phyloP scores from a whole-genome alignment of 208 protist species.

The Acanthamoeba castellanii region DNA sequence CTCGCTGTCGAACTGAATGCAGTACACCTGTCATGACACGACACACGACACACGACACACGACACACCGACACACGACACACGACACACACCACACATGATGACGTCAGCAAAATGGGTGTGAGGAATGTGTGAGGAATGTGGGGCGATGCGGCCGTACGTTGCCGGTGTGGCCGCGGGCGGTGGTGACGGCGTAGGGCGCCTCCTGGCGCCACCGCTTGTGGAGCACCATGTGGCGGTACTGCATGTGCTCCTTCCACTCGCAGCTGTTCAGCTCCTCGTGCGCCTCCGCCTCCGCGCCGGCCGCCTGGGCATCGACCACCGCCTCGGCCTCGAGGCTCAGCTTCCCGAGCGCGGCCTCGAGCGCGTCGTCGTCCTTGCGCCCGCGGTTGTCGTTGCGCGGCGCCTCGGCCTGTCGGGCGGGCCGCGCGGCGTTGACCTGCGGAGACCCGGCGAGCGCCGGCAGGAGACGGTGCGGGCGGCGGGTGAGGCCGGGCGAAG shows the following conservation, averaged over 20 bases:
- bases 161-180: conserved; percentile 5
- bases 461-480: not conserved
- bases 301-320: not conserved
- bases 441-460: too few species aligned
- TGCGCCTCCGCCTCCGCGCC: not conserved
- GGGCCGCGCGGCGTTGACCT: too few species aligned
- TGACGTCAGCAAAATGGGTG: too few species aligned
- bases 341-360: not conserved
- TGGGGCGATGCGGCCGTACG: not conserved
- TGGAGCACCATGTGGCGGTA: conserved; percentile 21
- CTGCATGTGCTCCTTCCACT: conserved; percentile 29
- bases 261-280: not conserved
- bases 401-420: too few species aligned
- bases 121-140: not conserved
- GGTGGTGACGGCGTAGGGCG: conserved; percentile 19
- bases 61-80: not conserved
- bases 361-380: conserved; percentile 7
- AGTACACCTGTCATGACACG: not conserved
- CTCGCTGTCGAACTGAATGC: conserved; percentile 48
- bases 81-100: not conserved
- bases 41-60: too few species aligned
- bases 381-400: conserved; percentile 5
- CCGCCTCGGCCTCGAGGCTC: not conserved
- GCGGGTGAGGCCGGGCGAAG: not conserved
- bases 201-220: conserved; percentile 16